These are phyloP conservation scores for Nematodospora anomalae DNA, from an alignment of 1,139 yeast species.

Conservation along the genomic window DNA sequence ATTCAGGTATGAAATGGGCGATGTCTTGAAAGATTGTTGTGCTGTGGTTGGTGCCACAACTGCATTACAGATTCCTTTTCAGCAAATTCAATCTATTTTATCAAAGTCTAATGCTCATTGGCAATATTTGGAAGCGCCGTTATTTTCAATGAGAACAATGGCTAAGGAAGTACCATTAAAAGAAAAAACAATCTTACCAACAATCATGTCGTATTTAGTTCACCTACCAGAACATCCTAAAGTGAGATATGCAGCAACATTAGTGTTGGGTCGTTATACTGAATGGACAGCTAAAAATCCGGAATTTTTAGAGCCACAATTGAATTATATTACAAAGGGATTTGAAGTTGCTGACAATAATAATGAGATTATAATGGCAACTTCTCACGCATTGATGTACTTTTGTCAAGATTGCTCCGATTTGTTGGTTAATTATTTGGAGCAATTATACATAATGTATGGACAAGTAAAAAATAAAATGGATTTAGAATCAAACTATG, in stretches of 20 bases:
- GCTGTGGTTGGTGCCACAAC: slow-evolving; percentile 77
- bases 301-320: slow-evolving; percentile 75
- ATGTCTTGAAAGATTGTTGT: slow-evolving; percentile 91
- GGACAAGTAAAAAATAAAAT: slow-evolving; percentile 56
- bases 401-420: slow-evolving; percentile 89
- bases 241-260: slow-evolving; percentile 86
- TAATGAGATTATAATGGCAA: slow-evolving; percentile 72
- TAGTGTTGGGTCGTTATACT: slow-evolving; percentile 91
- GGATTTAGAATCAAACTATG: slow-evolving; percentile 71
- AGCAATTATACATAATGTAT: slow-evolving; percentile 76
- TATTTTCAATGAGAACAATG: slow-evolving; percentile 90
- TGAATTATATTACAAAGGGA: slow-evolving; percentile 81
- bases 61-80: slow-evolving; percentile 66
- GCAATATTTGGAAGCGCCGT: slow-evolving; percentile 90
- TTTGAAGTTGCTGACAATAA: slow-evolving; percentile 43
- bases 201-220: slow-evolving; percentile 67
- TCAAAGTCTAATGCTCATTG: slow-evolving; percentile 47
- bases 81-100: slow-evolving; percentile 46
- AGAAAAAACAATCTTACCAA: slow-evolving; percentile 73
- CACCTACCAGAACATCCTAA: slow-evolving; percentile 84
- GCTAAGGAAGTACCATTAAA: slow-evolving; percentile 80
- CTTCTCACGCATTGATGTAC: slow-evolving; percentile 91
- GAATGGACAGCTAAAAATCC: slow-evolving; percentile 93
- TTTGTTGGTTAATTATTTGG: slow-evolving; percentile 65
- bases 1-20: slow-evolving; percentile 95